These are phyloP conservation scores for Colletotrichum magnum DNA, from an alignment of 2,329 filamentous ascomycete genomes.

Conservation along the genomic window DNA sequence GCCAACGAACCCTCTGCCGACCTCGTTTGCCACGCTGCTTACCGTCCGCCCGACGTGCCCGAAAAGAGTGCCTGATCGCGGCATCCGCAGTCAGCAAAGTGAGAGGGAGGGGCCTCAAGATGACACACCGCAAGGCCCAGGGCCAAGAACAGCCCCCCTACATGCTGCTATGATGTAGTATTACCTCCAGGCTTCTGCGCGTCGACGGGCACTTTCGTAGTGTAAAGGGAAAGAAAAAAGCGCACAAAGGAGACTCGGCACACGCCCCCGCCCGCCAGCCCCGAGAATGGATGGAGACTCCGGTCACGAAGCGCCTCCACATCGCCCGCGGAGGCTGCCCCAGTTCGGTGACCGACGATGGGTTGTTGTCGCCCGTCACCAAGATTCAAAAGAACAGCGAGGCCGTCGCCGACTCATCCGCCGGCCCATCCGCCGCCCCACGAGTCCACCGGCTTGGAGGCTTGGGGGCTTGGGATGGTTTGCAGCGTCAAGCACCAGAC, in stretches of 20 bases:
- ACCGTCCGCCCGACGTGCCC: background rate
- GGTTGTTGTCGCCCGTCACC: too few species aligned
- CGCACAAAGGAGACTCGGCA: background rate
- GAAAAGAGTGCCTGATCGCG: too few species aligned
- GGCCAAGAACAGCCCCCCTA: background rate
- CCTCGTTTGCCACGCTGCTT: background rate
- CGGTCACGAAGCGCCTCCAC: conserved; percentile 2
- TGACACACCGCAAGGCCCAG: conserved; percentile 14
- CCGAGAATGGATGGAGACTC: background rate
- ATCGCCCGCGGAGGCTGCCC: background rate
- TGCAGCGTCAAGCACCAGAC: conserved; percentile 4
- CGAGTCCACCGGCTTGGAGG: conserved; percentile 2
- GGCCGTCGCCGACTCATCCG: background rate
- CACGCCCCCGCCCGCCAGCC: conserved; percentile 1
- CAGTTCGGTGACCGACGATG: background rate
- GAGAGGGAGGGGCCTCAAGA: background rate
- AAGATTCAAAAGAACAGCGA: background rate
- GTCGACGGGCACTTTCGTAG: background rate
- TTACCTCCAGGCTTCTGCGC: too few species aligned
- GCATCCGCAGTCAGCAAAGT: background rate
- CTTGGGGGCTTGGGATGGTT: background rate
- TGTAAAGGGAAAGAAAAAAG: background rate
- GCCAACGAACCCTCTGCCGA: conserved; percentile 11
- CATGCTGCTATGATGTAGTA: too few species aligned
- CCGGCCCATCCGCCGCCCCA: background rate